Percentiles rank a stretch among this genome's conserved stretches.
phyloP scores from a whole-genome alignment of 257 asterid species.

The Craterostigma plantagineum region DNA sequence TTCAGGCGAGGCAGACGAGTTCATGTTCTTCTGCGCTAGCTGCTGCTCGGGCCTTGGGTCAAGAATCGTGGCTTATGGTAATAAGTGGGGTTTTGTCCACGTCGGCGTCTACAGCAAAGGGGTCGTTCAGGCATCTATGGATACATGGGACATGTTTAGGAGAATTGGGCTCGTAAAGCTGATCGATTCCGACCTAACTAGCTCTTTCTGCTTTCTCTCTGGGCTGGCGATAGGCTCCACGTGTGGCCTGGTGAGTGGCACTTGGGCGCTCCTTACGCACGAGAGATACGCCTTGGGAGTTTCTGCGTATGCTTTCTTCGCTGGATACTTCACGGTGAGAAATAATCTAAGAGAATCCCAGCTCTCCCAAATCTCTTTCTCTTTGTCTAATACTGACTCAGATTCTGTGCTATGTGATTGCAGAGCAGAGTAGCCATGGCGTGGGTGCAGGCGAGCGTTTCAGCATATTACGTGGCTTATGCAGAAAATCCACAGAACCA shows the following conservation, averaged over 20 bases:
- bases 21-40: conserved; percentile 40
- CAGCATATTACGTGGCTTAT: conserved; percentile 40
- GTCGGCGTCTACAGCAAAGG: conserved; percentile 38
- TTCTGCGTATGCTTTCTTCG: conserved; percentile 27
- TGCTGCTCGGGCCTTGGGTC: conserved; percentile 29
- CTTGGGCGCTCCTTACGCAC: conserved; percentile 27
- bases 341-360: too few relatives aligned
- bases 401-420: conserved; percentile 6
- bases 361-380: too few relatives aligned
- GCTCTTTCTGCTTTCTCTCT: conserved; percentile 47
- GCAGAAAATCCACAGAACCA: conserved; percentile 48
- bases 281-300: conserved; percentile 29
- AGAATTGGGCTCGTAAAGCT: conserved; percentile 28
- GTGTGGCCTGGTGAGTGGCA: conserved; percentile 32
- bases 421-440: conserved; percentile 48
- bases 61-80: conserved; percentile 23
- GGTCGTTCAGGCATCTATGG: conserved; percentile 32
- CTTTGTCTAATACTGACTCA: too few relatives aligned
- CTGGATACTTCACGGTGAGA: conserved; percentile 35
- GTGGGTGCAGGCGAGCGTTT: conserved; percentile 39
- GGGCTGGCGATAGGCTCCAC: conserved; percentile 38
- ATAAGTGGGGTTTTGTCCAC: conserved; percentile 46
- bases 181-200: conserved; percentile 35
- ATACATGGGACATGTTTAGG: conserved; percentile 38
- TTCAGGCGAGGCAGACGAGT: conserved; percentile 43